Base-by-base conservation (phyloP, 2,329 filamentous ascomycete genomes). In the Emmonsiellopsis sp. region DNA sequence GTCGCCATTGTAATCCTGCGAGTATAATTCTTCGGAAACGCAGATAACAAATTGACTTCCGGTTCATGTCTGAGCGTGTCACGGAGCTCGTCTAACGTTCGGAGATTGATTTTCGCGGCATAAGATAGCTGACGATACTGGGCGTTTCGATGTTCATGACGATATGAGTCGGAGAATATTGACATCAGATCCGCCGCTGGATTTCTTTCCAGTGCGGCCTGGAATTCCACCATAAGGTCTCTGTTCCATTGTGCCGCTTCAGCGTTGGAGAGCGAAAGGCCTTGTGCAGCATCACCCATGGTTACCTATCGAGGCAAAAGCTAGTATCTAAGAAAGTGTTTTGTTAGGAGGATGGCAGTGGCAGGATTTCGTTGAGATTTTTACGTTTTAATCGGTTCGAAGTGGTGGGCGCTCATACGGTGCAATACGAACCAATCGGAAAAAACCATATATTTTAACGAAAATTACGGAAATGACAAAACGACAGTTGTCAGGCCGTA, bases 131-230 rank as follows among this genome's bases (percentile, higher is more conserved):
- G 16, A 5, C 2, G 30, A 42, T 53, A 57, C 42, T 58, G 55
- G 13, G 54, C 52, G 13, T 38, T 48, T 46, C 31, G 52, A 58
- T 64, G 62, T 38, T 54, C 37, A 26, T n/a, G 51, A 41, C 10
- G 15, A 56, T 63, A 64, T n/a, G 54, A 56, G 7, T 57, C 53
- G 11, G 56, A 43, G 40, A 63, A 53, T 26, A 65, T 54, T 26
- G 59, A 61, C 38, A 65, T 52, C 16, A 66, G 50, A 51, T 65
- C 63, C 1, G 51, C 59, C 4, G 51, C 50, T 31, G 61, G 61
- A 43, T 65, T 50, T 42, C 51, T 57, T 54, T 61, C 44, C 1
- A 63, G 40, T 20, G 53, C 59, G 2, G 50, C 55, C 43, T 62
- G 54, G 47, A 64, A 63, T 45, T 50, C 38, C 0, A 30, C 50